Evolutionary conservation across 805 yeast species (phyloP).

Genomic region (Ogataea salicorniae): DNA sequence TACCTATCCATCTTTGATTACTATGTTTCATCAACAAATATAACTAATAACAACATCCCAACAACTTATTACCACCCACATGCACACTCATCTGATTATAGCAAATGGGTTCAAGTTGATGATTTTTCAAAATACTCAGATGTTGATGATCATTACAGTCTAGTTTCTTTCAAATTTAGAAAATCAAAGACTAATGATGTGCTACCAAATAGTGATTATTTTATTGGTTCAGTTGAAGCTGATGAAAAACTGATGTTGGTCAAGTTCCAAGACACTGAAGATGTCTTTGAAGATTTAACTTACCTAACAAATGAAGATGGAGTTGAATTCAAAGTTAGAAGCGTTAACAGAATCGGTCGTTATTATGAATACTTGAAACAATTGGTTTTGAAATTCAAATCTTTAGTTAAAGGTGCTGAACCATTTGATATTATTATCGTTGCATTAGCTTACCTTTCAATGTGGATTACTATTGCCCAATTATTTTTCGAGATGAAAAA

Average conservation of each 20-base stretch:
- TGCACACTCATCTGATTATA: constrained; percentile 26
- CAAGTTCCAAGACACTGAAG: constrained; percentile 20
- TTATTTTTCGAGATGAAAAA: constrained; percentile 71
- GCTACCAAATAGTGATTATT: constrained; percentile 37
- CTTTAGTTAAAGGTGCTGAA: constrained; percentile 65
- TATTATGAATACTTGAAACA: constrained; percentile 47
- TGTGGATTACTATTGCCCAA: constrained; percentile 76
- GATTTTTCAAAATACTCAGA: constrained; percentile 33
- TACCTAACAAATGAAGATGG: constrained; percentile 33
- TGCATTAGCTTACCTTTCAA: constrained; percentile 75
- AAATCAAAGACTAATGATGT: constrained; percentile 34
- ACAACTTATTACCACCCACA: constrained; percentile 35
- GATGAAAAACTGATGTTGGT: constrained; percentile 39
- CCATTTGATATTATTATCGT: constrained; percentile 79
- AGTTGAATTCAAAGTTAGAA: constrained; percentile 57
- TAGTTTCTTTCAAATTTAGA: constrained; percentile 56
- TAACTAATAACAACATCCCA: neutral
- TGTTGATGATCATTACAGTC: constrained; percentile 40
- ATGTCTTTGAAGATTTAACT: constrained; percentile 19
- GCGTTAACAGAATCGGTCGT: constrained; percentile 49
- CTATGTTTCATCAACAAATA: constrained; percentile 34
- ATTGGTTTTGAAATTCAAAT: constrained; percentile 35
- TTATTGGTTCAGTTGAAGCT: constrained; percentile 36
- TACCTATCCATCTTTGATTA: constrained; percentile 72
- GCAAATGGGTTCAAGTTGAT: constrained; percentile 46